A percentile compares a stretch with the other conserved stretches of the same genome.
Evolutionary conservation across 2,329 filamentous ascomycete genomes (phyloP).

Genomic region (Fusarium cyanostomum): DNA sequence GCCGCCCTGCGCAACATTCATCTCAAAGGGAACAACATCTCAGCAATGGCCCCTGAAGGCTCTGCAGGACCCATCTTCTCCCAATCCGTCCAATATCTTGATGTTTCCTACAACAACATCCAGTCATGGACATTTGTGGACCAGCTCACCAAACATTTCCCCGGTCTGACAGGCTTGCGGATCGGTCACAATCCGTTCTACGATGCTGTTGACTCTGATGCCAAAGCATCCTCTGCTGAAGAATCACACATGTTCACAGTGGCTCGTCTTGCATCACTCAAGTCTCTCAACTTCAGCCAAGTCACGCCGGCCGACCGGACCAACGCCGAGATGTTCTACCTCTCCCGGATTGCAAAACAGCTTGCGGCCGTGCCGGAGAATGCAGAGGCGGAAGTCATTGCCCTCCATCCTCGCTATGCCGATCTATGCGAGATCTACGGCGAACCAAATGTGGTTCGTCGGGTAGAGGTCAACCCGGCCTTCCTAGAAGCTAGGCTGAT

Average conservation of each 20-base stretch:
- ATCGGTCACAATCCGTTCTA: slow-evolving; percentile 90
- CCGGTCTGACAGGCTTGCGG: slow-evolving; percentile 77
- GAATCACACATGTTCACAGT: slow-evolving; percentile 91
- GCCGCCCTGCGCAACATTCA: slow-evolving; percentile 67
- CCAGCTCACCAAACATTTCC: slow-evolving; percentile 71
- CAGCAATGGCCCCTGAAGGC: slow-evolving; percentile 47
- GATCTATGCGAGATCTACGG: slow-evolving; percentile 82
- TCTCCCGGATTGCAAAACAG: slow-evolving; percentile 82
- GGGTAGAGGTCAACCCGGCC: slow-evolving; percentile 72
- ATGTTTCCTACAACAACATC: slow-evolving; percentile 78
- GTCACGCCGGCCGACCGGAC: slow-evolving; percentile 78
- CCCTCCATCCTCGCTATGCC: slow-evolving; percentile 74
- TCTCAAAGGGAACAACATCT: slow-evolving; percentile 81
- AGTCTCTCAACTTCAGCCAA: slow-evolving; percentile 75
- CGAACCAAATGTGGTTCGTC: slow-evolving; percentile 70
- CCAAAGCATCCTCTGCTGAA: slow-evolving; percentile 67
- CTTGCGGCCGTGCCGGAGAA: slow-evolving; percentile 67
- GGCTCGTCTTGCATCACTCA: slow-evolving; percentile 74
- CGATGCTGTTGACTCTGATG: slow-evolving; percentile 55
- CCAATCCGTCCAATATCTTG: slow-evolving; percentile 68
- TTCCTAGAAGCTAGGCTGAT: slow-evolving; percentile 84
- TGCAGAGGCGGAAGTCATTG: slow-evolving; percentile 64
- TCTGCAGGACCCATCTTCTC: slow-evolving; percentile 59
- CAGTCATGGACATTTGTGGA: slow-evolving; percentile 79
- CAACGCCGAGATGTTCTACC: slow-evolving; percentile 94